Percentiles rank a stretch among this genome's conserved stretches.
Evolutionary conservation across 345 rosid genomes (phyloP).

Genomic region (Eucalyptus rudis): DNA sequence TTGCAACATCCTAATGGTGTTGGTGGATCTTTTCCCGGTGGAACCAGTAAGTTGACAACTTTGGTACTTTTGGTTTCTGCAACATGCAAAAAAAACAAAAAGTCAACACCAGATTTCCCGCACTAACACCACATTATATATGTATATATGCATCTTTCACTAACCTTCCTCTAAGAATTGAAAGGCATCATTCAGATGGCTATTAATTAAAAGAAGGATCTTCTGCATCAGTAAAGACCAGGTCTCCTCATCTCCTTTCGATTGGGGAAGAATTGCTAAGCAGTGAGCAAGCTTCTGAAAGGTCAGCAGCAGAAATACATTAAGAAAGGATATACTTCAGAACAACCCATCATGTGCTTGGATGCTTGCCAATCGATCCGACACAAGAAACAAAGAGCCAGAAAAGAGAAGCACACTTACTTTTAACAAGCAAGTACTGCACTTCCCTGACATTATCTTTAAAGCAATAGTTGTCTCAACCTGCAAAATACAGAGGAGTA

Average conservation of each 20-base stretch:
- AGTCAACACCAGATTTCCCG: background rate
- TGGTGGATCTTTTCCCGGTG: slow-evolving; percentile 66
- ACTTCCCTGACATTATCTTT: slow-evolving; percentile 48
- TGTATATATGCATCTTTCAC: background rate
- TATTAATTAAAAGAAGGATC: slow-evolving; percentile 47
- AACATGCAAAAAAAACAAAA: background rate
- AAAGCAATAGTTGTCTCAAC: slow-evolving; percentile 57
- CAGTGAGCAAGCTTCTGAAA: slow-evolving; percentile 67
- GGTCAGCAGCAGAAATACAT: background rate
- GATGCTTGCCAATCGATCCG: background rate
- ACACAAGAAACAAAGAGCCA: background rate
- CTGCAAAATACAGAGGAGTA: slow-evolving; percentile 18
- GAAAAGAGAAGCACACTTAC: slow-evolving; percentile 12
- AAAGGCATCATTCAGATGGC: slow-evolving; percentile 49
- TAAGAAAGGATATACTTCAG: background rate
- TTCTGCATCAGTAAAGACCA: slow-evolving; percentile 72
- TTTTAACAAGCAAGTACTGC: slow-evolving; percentile 43
- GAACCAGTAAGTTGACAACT: slow-evolving; percentile 50
- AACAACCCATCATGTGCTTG: background rate
- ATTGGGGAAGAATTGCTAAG: slow-evolving; percentile 77
- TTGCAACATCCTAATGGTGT: slow-evolving; percentile 35
- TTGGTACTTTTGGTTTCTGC: slow-evolving; percentile 52
- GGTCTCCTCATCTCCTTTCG: slow-evolving; percentile 63
- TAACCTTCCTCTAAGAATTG: slow-evolving; percentile 82
- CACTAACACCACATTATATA: background rate